Conservation (phyloP, 192 early-diverging fungal species). For the Coemansia sp. region DNA sequence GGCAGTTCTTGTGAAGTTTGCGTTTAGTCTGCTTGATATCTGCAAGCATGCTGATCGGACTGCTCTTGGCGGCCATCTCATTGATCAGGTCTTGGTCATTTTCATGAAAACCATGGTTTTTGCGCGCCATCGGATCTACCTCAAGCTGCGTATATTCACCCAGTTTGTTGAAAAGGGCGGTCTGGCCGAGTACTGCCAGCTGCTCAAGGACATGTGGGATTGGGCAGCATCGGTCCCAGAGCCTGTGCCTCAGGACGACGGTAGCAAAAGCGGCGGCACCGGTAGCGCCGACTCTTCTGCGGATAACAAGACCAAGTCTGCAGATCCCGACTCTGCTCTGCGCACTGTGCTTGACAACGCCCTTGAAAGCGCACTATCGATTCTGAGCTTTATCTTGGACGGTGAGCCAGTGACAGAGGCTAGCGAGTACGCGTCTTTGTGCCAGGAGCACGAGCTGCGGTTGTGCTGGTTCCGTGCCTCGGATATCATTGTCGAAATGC, state of each 20-base stretch:
- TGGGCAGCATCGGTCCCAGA: constrained; percentile 32
- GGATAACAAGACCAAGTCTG: not conserved
- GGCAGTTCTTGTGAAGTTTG: constrained; percentile 23
- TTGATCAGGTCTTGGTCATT: constrained; percentile 45
- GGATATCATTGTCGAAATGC: constrained; percentile 65
- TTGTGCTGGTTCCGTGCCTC: constrained; percentile 70
- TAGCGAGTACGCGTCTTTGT: constrained; percentile 48
- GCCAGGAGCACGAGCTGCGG: constrained; percentile 37
- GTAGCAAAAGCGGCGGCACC: constrained; percentile 5
- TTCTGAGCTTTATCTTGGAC: constrained; percentile 70
- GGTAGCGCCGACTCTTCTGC: constrained; percentile 1
- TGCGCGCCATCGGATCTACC: constrained; percentile 47
- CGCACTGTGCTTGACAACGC: constrained; percentile 33
- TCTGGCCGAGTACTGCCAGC: constrained; percentile 32
- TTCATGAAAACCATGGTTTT: constrained; percentile 51
- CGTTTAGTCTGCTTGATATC: constrained; percentile 19
- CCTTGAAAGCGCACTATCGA: constrained; percentile 50
- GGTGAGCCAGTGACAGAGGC: constrained; percentile 74
- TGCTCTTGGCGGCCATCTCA: constrained; percentile 30
- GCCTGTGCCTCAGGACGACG: not conserved
- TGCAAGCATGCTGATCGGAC: constrained; percentile 23
- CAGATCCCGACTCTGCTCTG: constrained; percentile 22
- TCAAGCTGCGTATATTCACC: constrained; percentile 45
- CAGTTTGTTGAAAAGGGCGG: constrained; percentile 39
- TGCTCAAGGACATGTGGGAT: constrained; percentile 45